Base-by-base conservation (phyloP, 441 rosid genomes). In the Populus hybrid region DNA sequence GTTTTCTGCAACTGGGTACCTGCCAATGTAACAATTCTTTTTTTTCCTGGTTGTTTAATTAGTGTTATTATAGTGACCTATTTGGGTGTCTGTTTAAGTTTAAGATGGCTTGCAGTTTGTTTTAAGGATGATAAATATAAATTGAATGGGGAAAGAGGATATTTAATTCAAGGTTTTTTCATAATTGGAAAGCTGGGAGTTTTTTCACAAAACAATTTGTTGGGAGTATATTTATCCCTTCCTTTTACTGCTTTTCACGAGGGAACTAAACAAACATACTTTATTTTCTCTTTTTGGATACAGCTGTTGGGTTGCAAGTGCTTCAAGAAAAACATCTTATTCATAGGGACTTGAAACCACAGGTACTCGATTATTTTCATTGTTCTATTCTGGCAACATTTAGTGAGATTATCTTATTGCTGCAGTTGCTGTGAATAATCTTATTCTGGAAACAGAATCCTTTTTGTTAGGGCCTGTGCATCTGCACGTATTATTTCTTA, bases 301-400 rank as follows among this genome's bases (percentile, higher is more conserved):
- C 88, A 93, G 98, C 97, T 84, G 88, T 91, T 70, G 95, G 98
- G 30, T 83, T 93, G 85, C 90, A 90, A 85, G 97, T 90, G 75
- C 97, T 93, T 86, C 92, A 91, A 75, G 90, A 89, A 84, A 92
- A 91, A 74, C 92, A 92, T 84, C 89, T 86, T 77, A 90, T 93
- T 77, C 98, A 93, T 72, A 77, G 97, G 77, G 98, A 92, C 87
- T 89, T 93, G 81, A 93, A 93, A 84, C 98, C 97, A 30, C 95
- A 93, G 95, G 97, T 92, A 64, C 71, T 61, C 24, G n/a, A 68
- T 79, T 57, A 23, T 40, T 32, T 46, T 69, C 75, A 6, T 71
- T 68, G 61, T 30, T 78, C 69, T 75, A 75, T 35, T 77, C 77
- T 46, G 35, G 65, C 30, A 50, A 28, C 35, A 36, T 69, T 63